Conservation (phyloP, 2,329 filamentous ascomycete species). For the Neocucurbitaria cava region DNA sequence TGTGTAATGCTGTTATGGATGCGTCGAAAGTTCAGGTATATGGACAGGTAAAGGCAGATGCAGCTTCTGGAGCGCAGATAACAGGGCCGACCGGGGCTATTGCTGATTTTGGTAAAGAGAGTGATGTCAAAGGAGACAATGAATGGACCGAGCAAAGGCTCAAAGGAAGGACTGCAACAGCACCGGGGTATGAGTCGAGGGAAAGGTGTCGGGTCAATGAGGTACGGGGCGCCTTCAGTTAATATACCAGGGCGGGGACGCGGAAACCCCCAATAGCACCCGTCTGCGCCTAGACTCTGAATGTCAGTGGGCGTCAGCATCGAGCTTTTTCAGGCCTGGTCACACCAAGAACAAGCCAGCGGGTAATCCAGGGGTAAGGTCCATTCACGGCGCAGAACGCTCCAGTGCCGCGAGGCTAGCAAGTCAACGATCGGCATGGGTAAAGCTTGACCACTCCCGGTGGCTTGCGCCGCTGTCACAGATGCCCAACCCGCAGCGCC, state of each 20-base stretch:
- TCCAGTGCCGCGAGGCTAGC: slow-evolving; percentile 15
- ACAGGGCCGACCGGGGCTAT: slow-evolving; percentile 54
- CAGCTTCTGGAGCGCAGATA: slow-evolving; percentile 50
- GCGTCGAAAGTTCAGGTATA: slow-evolving; percentile 9
- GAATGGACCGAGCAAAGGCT: slow-evolving; percentile 54
- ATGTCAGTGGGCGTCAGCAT: slow-evolving; percentile 19
- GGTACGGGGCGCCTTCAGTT: slow-evolving; percentile 30
- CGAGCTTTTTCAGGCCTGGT: slow-evolving; percentile 32
- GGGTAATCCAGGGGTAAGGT: slow-evolving; percentile 25
- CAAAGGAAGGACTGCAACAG: slow-evolving; percentile 47
- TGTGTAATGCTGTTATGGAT: slow-evolving; percentile 21
- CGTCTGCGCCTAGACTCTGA: slow-evolving; percentile 17
- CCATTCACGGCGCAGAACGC: slow-evolving; percentile 17
- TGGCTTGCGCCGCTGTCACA: slow-evolving; percentile 35
- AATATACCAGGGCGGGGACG: slow-evolving; percentile 35
- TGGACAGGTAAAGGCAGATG: slow-evolving; percentile 27
- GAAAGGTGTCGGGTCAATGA: slow-evolving; percentile 32
- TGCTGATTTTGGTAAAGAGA: slow-evolving; percentile 46
- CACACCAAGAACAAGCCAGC: slow-evolving; percentile 26
- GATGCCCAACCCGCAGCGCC: slow-evolving; percentile 25
- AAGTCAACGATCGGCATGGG: slow-evolving; percentile 25
- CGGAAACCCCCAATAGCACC: slow-evolving; percentile 11
- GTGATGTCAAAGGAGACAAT: slow-evolving; percentile 43
- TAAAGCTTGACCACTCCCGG: slow-evolving; percentile 33
- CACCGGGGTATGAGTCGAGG: slow-evolving; percentile 37